Conservation (phyloP, 768 basidiomycete genomes). For the Gyrodon lividus region DNA sequence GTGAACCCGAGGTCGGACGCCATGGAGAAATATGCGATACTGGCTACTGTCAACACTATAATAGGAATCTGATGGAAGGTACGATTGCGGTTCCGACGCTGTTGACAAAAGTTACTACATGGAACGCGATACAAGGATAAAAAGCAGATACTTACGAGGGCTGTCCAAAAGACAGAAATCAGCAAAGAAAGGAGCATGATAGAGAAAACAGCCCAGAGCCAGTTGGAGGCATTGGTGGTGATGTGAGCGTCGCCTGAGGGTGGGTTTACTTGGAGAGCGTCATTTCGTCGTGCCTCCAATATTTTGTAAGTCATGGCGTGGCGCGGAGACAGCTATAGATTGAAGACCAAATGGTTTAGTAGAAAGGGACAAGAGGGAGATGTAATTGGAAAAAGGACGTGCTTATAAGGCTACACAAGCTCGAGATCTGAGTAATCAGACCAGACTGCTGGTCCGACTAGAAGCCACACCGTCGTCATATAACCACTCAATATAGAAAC, state of each 20-base stretch:
- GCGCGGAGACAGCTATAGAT: not conserved
- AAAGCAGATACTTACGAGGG: conserved; percentile 25
- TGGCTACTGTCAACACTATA: conserved; percentile 45
- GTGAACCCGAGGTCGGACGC: conserved; percentile 54
- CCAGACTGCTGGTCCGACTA: no score
- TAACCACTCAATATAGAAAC: no score
- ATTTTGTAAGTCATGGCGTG: conserved; percentile 20
- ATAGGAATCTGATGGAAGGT: conserved; percentile 51
- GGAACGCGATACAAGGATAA: not conserved
- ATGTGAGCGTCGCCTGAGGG: conserved; percentile 40
- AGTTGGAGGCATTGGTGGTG: conserved; percentile 46
- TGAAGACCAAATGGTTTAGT: not conserved
- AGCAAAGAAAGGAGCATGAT: conserved; percentile 46
- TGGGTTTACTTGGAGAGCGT: conserved; percentile 36
- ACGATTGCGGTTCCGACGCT: conserved; percentile 41
- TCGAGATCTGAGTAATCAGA: no score
- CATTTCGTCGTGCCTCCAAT: conserved; percentile 19
- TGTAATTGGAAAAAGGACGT: no score
- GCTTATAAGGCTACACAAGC: no score
- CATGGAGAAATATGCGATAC: conserved; percentile 52
- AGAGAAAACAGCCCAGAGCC: conserved; percentile 55
- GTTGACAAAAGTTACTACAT: not conserved
- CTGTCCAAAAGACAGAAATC: conserved; percentile 36
- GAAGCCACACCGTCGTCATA: no score
- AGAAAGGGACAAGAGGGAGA: no score